A percentile compares a stretch with the other conserved stretches of the same genome.
Evolutionary conservation across 345 rosid species (phyloP).

Genomic region (Diplotaxis tenuifolia): DNA sequence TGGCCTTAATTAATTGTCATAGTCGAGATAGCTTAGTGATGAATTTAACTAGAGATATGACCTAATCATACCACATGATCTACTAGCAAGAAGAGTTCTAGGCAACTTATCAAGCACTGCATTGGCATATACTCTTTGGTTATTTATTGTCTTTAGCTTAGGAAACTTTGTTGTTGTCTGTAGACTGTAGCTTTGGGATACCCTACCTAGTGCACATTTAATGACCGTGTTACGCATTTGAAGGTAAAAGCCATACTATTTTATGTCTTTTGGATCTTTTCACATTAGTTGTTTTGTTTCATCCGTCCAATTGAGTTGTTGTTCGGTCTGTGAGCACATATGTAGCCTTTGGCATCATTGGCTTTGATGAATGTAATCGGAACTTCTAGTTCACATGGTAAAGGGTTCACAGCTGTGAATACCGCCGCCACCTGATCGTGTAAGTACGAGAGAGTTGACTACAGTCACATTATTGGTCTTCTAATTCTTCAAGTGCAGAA

Average conservation of each 20-base stretch:
- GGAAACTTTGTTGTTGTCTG: slow-evolving; percentile 3
- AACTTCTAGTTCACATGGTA: no score
- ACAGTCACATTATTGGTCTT: not conserved
- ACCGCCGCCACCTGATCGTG: not conserved
- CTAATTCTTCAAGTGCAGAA: not conserved
- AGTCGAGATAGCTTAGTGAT: not conserved
- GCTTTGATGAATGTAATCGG: not conserved
- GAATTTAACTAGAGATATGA: not conserved
- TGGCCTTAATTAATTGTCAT: not conserved
- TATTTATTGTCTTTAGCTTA: not conserved
- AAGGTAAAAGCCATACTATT: not conserved
- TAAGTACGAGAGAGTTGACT: not conserved
- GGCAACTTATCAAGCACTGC: not conserved
- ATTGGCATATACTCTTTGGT: not conserved
- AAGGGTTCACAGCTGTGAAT: no score
- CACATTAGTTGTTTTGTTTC: not conserved
- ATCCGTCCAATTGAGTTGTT: not conserved
- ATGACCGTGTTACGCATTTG: not conserved
- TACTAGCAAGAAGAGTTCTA: not conserved
- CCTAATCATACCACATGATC: not conserved
- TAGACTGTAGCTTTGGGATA: slow-evolving; percentile 2
- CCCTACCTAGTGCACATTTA: not conserved
- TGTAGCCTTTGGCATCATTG: not conserved
- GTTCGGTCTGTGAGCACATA: not conserved
- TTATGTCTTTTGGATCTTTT: not conserved